Evolutionary conservation across 257 asterid genomes (phyloP).

Genomic region (Thymus quinquecostatus): DNA sequence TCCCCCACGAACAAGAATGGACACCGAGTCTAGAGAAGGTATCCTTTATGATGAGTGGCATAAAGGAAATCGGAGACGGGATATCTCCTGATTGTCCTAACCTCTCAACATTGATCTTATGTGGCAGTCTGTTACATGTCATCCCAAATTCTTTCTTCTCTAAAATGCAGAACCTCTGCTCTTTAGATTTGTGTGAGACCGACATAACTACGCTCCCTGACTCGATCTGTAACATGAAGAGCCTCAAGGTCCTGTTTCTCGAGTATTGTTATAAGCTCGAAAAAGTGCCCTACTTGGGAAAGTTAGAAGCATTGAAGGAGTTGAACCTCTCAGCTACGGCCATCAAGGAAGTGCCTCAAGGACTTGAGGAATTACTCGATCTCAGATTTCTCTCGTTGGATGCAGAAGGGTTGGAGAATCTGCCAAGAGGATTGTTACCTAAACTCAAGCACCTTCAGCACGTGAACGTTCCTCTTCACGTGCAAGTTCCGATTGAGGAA

Average conservation of each 20-base stretch:
- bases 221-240: constrained; percentile 13
- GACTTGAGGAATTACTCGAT: constrained; percentile 7
- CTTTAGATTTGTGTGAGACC: constrained; percentile 13
- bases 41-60: constrained; percentile 7
- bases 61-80: background rate
- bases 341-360: constrained; percentile 14
- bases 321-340: constrained; percentile 18
- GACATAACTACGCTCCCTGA: background rate
- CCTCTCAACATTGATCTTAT: constrained; percentile 17
- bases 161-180: constrained; percentile 6
- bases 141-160: constrained; percentile 14
- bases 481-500: constrained; percentile 3
- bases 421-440: background rate
- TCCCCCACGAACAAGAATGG: constrained; percentile 24
- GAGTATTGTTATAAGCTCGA: background rate
- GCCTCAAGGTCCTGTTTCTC: constrained; percentile 15
- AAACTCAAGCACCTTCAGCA: constrained; percentile 6
- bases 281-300: constrained; percentile 22
- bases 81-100: constrained; percentile 33
- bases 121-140: background rate
- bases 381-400: constrained; percentile 9
- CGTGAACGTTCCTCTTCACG: constrained; percentile 16
- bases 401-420: background rate
- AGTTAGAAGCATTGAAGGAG: constrained; percentile 23
- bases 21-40: constrained; percentile 24